Base-by-base conservation (phyloP, 768 basidiomycete genomes). In the Calocybe cyanea region DNA sequence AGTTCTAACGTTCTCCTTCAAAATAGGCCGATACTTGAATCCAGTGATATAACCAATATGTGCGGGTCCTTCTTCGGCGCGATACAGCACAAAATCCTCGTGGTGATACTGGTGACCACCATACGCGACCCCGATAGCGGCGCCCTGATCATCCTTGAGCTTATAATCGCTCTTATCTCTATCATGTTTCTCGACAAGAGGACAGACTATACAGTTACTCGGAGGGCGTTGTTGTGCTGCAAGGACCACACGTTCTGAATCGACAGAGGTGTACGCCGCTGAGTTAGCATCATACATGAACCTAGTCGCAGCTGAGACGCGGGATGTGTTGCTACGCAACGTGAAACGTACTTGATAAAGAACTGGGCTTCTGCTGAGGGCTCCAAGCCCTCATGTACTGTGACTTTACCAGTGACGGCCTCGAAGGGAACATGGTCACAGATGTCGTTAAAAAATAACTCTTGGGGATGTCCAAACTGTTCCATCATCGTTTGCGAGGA, bases 401-500 rank as follows among this genome's bases (percentile, higher is more conserved):
- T 52, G 1, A 80, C 68, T 54, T 77, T 84, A 2, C 66, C 76
- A 0, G 77, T 60, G 33, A 87, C 66, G 1, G 58, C 48, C 3
- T 58, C 49, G 21, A 80, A 47, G 3, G 62, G 49, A 13, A 75
- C 54, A 8, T 66, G 53, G 36, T 71, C 72, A 49, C 88, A 91
- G 0, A 72, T 56, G 2, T 80, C 62, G 21, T 73, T 72, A 4
- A 85, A 60, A 57, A 83, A 88, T 0, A 92, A 57, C 52, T 92
- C 87, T 44, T 80, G 80, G 0, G 77, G 66, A 45, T 84, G 64
- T 0, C 74, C 76, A 11, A 89, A 61, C 48, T 87, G 81, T 21
- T 72, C 66, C 20, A 88, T 58, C n/a, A 78, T 58, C 0, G 80
- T 84, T 44, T 76, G 73, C 0, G 77, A 76, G 0, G 80, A 77